Conservation (phyloP, 2,329 filamentous ascomycete species). For the Trichoderma aggressivum region DNA sequence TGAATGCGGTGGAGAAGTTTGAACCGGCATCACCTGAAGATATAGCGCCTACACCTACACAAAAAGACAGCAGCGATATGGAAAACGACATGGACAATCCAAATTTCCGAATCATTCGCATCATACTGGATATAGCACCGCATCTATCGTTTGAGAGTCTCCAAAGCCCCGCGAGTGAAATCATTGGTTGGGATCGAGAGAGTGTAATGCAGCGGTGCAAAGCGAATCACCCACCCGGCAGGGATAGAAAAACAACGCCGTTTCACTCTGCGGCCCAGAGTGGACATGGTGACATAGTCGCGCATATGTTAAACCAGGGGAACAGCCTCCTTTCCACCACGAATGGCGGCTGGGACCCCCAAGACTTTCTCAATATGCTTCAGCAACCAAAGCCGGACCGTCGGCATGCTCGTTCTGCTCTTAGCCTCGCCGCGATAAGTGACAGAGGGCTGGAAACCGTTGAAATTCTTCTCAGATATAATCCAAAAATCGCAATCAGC, state of each 20-base stretch:
- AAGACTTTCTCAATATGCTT: background rate
- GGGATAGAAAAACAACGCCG: background rate
- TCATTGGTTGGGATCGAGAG: background rate
- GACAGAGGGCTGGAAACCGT: background rate
- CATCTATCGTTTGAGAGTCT: background rate
- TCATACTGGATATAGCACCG: background rate
- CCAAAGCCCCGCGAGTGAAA: background rate
- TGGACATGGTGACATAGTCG: rapidly evolving
- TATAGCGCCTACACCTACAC: too few relatives aligned
- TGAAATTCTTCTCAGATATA: background rate
- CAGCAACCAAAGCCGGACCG: background rate
- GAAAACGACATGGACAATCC: too few relatives aligned
- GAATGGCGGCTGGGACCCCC: background rate
- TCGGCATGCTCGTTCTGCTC: background rate
- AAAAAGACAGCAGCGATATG: too few relatives aligned
- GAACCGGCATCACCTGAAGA: background rate
- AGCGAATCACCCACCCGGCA: background rate
- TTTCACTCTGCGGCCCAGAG: background rate
- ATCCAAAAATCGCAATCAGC: background rate
- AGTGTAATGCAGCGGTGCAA: background rate
- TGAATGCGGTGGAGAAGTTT: background rate
- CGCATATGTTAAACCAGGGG: background rate
- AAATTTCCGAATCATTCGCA: background rate
- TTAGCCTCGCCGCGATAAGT: background rate
- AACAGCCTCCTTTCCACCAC: background rate